These are phyloP conservation scores for Flaveria robusta DNA, from an alignment of 129 eudicot species.

Conservation along the genomic window DNA sequence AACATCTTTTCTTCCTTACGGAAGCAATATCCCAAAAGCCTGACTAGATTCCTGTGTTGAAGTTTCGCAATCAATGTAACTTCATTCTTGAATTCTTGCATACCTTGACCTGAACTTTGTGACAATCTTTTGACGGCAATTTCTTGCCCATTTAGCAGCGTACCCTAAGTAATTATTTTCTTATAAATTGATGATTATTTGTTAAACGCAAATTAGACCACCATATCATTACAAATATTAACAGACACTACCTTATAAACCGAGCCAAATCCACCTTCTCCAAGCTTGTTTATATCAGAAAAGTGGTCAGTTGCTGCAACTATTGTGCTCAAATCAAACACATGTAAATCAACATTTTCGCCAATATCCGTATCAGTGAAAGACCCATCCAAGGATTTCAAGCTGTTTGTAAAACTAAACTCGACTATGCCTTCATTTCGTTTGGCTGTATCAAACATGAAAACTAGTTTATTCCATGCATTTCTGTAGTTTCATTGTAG, in stretches of 20 bases:
- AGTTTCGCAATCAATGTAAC: constrained; percentile 55
- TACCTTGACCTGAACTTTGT: constrained; percentile 50
- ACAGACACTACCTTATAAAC: constrained; percentile 49
- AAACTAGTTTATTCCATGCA: not conserved
- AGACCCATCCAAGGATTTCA: constrained; percentile 27
- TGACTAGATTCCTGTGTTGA: constrained; percentile 57
- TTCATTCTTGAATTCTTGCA: constrained; percentile 56
- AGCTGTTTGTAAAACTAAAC: constrained; percentile 9
- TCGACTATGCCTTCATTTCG: not conserved
- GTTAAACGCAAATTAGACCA: not conserved
- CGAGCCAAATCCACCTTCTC: constrained; percentile 66
- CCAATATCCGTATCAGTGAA: constrained; percentile 17
- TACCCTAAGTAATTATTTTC: constrained; percentile 35
- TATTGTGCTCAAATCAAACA: constrained; percentile 33
- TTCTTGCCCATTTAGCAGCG: constrained; percentile 41
- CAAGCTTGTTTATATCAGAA: constrained; percentile 40
- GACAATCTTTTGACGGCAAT: constrained; percentile 58
- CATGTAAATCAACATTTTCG: constrained; percentile 40
- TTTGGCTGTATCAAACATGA: constrained; percentile 20
- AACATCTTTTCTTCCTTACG: constrained; percentile 48
- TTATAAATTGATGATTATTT: not conserved
- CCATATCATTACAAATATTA: not conserved
- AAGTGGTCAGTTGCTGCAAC: constrained; percentile 46
- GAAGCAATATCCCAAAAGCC: constrained; percentile 55
- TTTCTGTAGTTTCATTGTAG: constrained; percentile 1